These are phyloP conservation scores for Exutisphaerella laricina DNA, from an alignment of 2,329 filamentous ascomycete genomes.

Conservation along the genomic window DNA sequence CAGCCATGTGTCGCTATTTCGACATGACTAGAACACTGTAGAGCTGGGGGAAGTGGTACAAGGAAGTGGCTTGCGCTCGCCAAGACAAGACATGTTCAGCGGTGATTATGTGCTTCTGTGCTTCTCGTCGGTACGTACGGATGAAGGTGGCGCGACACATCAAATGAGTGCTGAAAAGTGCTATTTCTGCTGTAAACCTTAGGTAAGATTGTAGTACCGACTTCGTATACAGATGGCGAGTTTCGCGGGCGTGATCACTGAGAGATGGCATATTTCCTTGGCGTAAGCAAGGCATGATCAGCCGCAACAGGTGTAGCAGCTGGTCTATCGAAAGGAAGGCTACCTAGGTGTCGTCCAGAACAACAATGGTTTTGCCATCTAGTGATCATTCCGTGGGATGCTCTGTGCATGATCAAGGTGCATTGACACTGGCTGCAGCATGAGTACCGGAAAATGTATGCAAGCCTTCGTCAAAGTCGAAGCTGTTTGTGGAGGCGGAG, in stretches of 20 bases:
- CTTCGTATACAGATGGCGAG: neutral
- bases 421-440: neutral
- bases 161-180: neutral
- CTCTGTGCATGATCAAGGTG: neutral
- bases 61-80: neutral
- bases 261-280: neutral
- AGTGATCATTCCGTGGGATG: neutral
- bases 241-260: neutral
- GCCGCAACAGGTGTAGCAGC: neutral
- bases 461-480: too few relatives aligned
- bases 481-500: neutral
- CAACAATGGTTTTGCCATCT: neutral
- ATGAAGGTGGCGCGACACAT: neutral
- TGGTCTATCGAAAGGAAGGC: neutral
- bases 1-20: conserved; percentile 1
- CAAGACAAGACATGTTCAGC: too few relatives aligned
- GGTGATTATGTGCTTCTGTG: too few relatives aligned
- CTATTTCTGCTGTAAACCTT: neutral
- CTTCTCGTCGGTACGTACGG: neutral
- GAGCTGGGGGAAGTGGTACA: neutral
- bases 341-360: neutral
- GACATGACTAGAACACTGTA: neutral
- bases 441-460: neutral
- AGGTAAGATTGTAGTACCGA: neutral
- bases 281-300: neutral